Evolutionary conservation across 352 stramenopile genomes (phyloP), one percentile per base, ranked within the genome.

Genomic region (Phytopythium vexans): DNA sequence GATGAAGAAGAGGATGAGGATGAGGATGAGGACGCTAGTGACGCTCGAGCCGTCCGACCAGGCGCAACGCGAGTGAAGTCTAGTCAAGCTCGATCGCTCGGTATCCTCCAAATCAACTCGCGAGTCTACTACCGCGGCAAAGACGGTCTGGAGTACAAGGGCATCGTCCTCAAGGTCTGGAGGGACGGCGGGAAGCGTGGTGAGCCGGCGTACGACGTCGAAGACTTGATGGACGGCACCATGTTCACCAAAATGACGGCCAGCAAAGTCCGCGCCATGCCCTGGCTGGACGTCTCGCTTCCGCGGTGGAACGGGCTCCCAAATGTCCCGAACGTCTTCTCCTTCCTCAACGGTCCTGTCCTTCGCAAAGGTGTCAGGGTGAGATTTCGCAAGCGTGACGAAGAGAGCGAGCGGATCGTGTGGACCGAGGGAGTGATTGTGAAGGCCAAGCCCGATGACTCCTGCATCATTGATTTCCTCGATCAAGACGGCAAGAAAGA

Each of bases 391-490:
- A 38, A 39, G 16, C 51, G 36, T 1, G 63, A 69, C 10, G 58
- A 63, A 21, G 45, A 64, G 39, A 67, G 51, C 8, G 59, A 65
- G 0, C 58, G 65, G 10, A 41, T 56, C 0, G 11, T 53, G 10
- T 88, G 74, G 77, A 56, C 66, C 55, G 64, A 85, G 12, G 77
- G 65, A 4, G 56, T 86, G 3, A 72, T 88, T 31, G 44, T 82
- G 12, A 74, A 75, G 8, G 49, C 68, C 0, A 84, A 86, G 48
- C 50, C 69, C 3, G 74, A 85, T 38, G 55, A 52, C 12, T 74
- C 49, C 35, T 86, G 77, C 32, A 52, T 81, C 0, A 59, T 86
- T 0, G 73, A 85, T 46, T 86, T 64, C 40, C 38, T 56, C 11
- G 64, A 49, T 12, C 42, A 56, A 1, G 64, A 82, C 8, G 68